phyloP scores from a whole-genome alignment of 495 filamentous ascomycete species.

The Jackrogersella minutella region DNA sequence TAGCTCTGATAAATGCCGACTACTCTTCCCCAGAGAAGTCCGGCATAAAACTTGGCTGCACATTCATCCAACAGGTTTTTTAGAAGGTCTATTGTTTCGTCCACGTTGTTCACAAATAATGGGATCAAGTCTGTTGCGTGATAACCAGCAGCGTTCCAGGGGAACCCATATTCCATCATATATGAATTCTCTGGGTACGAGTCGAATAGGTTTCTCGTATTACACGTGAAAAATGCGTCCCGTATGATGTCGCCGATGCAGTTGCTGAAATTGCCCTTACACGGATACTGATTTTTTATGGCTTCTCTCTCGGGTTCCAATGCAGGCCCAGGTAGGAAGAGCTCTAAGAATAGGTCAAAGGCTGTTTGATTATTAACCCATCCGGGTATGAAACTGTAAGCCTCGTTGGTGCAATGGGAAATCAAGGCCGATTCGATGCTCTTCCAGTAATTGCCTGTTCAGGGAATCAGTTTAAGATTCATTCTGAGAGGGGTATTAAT shows the following conservation, averaged over 20 bases:
- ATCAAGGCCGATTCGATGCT: neutral
- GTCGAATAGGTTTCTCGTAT: neutral
- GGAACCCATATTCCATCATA: neutral
- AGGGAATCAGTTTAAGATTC: neutral
- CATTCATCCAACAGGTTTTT: neutral
- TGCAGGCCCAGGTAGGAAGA: neutral
- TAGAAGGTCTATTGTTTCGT: neutral
- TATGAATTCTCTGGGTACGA: neutral
- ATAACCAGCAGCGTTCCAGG: neutral
- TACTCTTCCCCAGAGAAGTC: neutral
- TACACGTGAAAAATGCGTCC: neutral
- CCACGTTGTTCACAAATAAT: neutral
- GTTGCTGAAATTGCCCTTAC: neutral
- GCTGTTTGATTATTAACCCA: neutral
- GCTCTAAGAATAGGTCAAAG: neutral
- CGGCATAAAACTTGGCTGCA: neutral
- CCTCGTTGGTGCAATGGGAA: conserved; percentile 1
- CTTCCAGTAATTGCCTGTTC: neutral
- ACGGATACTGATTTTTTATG: neutral
- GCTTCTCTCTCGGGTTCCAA: neutral
- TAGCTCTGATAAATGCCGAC: neutral
- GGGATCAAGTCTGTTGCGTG: neutral
- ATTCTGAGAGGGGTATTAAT: neutral
- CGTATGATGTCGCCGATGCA: neutral
- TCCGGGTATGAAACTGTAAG: neutral